Evolutionary conservation across 805 yeast genomes (phyloP).

Genomic region (Yamadazyma tumulicola): DNA sequence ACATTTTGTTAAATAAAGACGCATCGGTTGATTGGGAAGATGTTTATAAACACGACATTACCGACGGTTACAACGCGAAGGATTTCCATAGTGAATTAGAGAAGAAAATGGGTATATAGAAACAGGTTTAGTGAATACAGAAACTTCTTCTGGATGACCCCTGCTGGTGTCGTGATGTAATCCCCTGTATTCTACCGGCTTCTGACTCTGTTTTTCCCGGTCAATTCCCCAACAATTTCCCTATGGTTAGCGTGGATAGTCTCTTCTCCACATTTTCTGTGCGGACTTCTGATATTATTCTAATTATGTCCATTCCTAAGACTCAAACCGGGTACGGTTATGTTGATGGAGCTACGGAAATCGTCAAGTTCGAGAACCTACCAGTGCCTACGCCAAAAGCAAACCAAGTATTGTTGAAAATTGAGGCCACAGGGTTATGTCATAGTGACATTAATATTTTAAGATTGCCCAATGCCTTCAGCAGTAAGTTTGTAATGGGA

Average conservation of each 20-base stretch:
- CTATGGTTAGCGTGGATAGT: no score
- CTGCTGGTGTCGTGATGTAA: no score
- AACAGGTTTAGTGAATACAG: no score
- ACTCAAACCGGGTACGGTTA: constrained; percentile 35
- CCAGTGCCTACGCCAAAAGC: constrained; percentile 30
- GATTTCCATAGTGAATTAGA: constrained; percentile 79
- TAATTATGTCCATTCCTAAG: constrained; percentile 19
- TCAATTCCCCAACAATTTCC: no score
- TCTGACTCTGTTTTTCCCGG: no score
- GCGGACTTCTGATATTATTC: no score
- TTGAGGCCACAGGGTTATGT: constrained; percentile 45
- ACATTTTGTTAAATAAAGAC: constrained; percentile 77
- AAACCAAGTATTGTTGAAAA: constrained; percentile 30
- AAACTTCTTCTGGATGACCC: no score
- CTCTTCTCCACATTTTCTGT: no score
- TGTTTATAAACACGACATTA: constrained; percentile 60
- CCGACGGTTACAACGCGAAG: constrained; percentile 31
- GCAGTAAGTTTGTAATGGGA: constrained; percentile 37
- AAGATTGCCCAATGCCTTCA: constrained; percentile 15
- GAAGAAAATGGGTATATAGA: constrained; percentile 48
- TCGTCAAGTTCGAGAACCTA: constrained; percentile 23
- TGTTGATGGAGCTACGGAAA: constrained; percentile 20
- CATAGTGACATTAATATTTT: constrained; percentile 41
- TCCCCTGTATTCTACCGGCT: no score
- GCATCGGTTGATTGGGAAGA: constrained; percentile 90